A percentile compares a stretch with the other conserved stretches of the same genome.
phyloP scores from a whole-genome alignment of 2,329 filamentous ascomycete species.

The Aspergillus tanneri region DNA sequence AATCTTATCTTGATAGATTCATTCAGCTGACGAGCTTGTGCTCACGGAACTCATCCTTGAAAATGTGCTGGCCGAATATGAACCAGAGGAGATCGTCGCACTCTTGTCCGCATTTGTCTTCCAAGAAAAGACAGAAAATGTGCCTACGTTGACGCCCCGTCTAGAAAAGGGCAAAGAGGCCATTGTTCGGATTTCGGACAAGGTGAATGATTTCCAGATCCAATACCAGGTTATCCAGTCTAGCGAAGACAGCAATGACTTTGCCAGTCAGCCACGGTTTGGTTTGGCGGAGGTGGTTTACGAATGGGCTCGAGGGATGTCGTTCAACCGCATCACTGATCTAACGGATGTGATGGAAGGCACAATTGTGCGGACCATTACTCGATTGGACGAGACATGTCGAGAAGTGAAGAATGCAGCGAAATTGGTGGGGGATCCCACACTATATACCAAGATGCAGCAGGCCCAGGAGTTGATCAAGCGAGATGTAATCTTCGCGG shows the following conservation, averaged over 20 bases:
- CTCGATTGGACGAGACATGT: conserved; percentile 90
- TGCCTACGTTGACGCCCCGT: conserved; percentile 76
- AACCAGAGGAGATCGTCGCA: conserved; percentile 94
- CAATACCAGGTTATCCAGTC: conserved; percentile 89
- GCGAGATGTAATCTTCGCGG: conserved; percentile 87
- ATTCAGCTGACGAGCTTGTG: conserved; percentile 93
- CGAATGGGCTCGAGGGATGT: conserved; percentile 97
- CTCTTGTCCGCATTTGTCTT: conserved; percentile 94
- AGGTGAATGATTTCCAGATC: conserved; percentile 86
- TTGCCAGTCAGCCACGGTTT: conserved; percentile 81
- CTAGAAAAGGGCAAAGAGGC: conserved; percentile 79
- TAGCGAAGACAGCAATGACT: conserved; percentile 88
- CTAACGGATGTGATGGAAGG: conserved; percentile 95
- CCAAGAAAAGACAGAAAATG: conserved; percentile 87
- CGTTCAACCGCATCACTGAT: conserved; percentile 95
- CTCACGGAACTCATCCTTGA: conserved; percentile 94
- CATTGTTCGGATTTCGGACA: conserved; percentile 87
- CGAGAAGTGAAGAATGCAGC: conserved; percentile 97
- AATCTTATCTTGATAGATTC: conserved; percentile 57
- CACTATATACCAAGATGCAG: conserved; percentile 94
- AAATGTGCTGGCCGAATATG: conserved; percentile 92
- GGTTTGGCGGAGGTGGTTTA: conserved; percentile 97
- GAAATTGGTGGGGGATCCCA: conserved; percentile 89
- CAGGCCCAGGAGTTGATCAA: conserved; percentile 97
- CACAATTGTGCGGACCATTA: conserved; percentile 94